These are phyloP conservation scores for Hypoxylon lienhwacheense DNA, from an alignment of 495 filamentous ascomycete genomes.

Conservation along the genomic window DNA sequence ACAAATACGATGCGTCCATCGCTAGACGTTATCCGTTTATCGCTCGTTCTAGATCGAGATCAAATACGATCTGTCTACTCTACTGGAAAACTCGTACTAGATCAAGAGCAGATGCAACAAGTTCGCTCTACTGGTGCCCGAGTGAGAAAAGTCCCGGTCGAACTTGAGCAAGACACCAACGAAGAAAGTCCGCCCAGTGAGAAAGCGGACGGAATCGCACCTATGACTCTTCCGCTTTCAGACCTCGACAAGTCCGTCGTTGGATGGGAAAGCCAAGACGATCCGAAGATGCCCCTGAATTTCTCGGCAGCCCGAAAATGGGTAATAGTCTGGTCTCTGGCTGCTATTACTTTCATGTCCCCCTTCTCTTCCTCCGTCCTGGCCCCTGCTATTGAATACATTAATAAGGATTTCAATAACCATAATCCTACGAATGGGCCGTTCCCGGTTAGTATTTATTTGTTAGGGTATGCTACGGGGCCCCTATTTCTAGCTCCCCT, in stretches of 20 bases:
- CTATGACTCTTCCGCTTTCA: conserved; percentile 41
- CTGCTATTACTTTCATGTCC: conserved; percentile 60
- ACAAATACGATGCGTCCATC: conserved; percentile 16
- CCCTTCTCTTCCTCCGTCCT: conserved; percentile 68
- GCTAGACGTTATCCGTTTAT: conserved; percentile 22
- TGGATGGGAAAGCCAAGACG: conserved; percentile 64
- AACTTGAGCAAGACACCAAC: background rate
- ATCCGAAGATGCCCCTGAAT: conserved; percentile 74
- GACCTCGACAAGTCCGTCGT: conserved; percentile 53
- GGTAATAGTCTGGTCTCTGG: conserved; percentile 59
- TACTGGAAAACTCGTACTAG: conserved; percentile 24
- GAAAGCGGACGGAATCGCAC: conserved; percentile 26
- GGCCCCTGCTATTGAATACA: conserved; percentile 58
- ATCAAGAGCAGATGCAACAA: conserved; percentile 22
- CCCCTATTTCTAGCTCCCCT: conserved; percentile 60
- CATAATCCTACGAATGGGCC: conserved; percentile 37
- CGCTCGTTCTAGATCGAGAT: conserved; percentile 24
- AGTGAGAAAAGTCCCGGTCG: conserved; percentile 1
- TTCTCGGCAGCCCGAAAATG: conserved; percentile 66
- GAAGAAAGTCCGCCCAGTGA: conserved; percentile 12
- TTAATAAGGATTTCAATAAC: conserved; percentile 57
- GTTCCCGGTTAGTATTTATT: conserved; percentile 48
- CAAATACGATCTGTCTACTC: conserved; percentile 28
- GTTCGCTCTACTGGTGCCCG: conserved; percentile 21
- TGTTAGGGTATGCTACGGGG: conserved; percentile 49